These are phyloP conservation scores for Ogataea pilisensis DNA, from an alignment of 805 yeast species.

Conservation along the genomic window DNA sequence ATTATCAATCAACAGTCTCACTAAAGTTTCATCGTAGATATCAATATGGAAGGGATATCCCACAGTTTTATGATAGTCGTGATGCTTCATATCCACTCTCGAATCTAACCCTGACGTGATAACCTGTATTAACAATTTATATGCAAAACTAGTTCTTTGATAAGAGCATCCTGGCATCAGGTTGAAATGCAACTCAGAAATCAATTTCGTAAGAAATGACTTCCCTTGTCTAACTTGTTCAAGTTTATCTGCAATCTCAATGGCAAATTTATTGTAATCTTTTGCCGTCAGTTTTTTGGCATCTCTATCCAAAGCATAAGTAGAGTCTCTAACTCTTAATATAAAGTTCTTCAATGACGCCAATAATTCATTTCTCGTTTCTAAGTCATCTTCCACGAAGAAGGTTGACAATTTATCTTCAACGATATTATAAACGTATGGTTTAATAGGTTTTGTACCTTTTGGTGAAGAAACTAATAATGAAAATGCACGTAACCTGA, in stretches of 20 bases:
- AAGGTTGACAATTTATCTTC: slow-evolving; percentile 42
- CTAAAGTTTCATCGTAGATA: slow-evolving; percentile 36
- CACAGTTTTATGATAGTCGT: slow-evolving; percentile 39
- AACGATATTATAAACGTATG: slow-evolving; percentile 41
- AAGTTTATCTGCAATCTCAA: slow-evolving; percentile 32
- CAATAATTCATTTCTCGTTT: slow-evolving; percentile 60
- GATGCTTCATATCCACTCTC: slow-evolving; percentile 34
- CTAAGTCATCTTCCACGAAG: slow-evolving; percentile 63
- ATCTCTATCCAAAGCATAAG: slow-evolving; percentile 55
- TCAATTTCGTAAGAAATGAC: slow-evolving; percentile 36
- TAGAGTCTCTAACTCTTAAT: slow-evolving; percentile 62
- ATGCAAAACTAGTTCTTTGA: slow-evolving; percentile 47
- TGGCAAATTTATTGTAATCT: slow-evolving; percentile 31
- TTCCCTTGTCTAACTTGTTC: slow-evolving; percentile 31
- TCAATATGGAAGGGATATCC: slow-evolving; percentile 45
- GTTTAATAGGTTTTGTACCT: slow-evolving; percentile 53
- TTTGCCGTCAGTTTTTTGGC: slow-evolving; percentile 36
- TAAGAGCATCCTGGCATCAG: slow-evolving; percentile 56
- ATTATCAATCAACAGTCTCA: slow-evolving; percentile 54
- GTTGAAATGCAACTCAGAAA: slow-evolving; percentile 11
- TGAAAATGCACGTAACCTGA: slow-evolving; percentile 54
- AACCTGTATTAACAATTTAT: slow-evolving; percentile 42
- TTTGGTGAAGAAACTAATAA: slow-evolving; percentile 59
- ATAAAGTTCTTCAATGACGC: slow-evolving; percentile 62
- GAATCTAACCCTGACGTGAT: slow-evolving; percentile 55